Conservation (phyloP, 2,329 filamentous ascomycete species). For the Sordariomycetes sp. region DNA sequence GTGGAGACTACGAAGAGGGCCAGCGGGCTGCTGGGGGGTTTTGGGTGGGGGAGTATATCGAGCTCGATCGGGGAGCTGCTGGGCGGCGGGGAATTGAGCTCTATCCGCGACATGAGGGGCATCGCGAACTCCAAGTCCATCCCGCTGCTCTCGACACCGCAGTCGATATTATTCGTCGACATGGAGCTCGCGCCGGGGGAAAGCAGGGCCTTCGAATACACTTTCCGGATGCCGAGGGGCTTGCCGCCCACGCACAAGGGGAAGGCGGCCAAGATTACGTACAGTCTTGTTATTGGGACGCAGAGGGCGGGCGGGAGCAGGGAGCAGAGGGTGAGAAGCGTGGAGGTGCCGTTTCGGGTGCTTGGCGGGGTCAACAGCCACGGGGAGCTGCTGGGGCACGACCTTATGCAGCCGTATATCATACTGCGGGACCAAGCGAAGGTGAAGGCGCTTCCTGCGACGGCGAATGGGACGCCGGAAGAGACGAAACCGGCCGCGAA, state of each 20-base stretch:
- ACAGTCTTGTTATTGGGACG: slow-evolving; percentile 82
- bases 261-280: slow-evolving; percentile 86
- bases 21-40: slow-evolving; percentile 66
- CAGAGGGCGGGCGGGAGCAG: slow-evolving; percentile 68
- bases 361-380: slow-evolving; percentile 83
- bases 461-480: slow-evolving; percentile 1
- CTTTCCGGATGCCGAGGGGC: slow-evolving; percentile 73
- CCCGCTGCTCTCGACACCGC: slow-evolving; percentile 84
- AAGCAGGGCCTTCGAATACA: slow-evolving; percentile 75
- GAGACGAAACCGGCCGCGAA: not conserved
- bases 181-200: slow-evolving; percentile 78
- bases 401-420: slow-evolving; percentile 89
- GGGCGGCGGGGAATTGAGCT: slow-evolving; percentile 78
- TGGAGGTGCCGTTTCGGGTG: slow-evolving; percentile 85
- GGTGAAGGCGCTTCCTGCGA: slow-evolving; percentile 32
- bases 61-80: slow-evolving; percentile 80
- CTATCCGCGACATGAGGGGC: slow-evolving; percentile 89
- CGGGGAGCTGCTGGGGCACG: slow-evolving; percentile 82
- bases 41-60: slow-evolving; percentile 81
- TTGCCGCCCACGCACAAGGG: slow-evolving; percentile 86
- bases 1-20: slow-evolving; percentile 61
- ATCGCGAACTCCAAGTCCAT: slow-evolving; percentile 76
- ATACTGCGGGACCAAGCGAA: slow-evolving; percentile 72
- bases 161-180: slow-evolving; percentile 93
- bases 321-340: slow-evolving; percentile 76